These are phyloP conservation scores for Groenewaldozyma tartarivorans DNA, from an alignment of 805 yeast species.

Conservation along the genomic window DNA sequence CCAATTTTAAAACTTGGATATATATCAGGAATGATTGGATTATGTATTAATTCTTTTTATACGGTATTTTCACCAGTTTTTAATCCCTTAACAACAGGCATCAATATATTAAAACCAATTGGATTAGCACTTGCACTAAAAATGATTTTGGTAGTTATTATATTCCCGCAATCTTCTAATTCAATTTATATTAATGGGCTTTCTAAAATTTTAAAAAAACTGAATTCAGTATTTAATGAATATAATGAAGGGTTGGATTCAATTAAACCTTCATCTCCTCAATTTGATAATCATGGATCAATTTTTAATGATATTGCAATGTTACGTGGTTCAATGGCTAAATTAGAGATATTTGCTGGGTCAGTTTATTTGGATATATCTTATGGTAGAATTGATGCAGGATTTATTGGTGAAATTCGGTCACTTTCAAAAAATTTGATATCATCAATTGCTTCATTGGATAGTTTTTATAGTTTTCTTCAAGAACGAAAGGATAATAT, in stretches of 20 bases:
- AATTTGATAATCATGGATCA: background rate
- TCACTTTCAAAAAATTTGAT: conserved; percentile 16
- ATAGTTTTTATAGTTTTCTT: conserved; percentile 14
- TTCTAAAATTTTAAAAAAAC: conserved; percentile 7
- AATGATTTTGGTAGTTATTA: conserved; percentile 15
- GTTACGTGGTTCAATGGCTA: background rate
- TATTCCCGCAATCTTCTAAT: conserved; percentile 23
- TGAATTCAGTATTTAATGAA: background rate
- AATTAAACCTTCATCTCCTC: background rate
- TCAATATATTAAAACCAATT: conserved; percentile 18
- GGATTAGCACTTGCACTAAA: conserved; percentile 19
- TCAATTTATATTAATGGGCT: conserved; percentile 14
- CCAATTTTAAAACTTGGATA: conserved; percentile 17
- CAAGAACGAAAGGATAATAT: conserved; percentile 10
- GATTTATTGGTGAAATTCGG: conserved; percentile 20
- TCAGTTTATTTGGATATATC: conserved; percentile 16
- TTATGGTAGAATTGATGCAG: conserved; percentile 19
- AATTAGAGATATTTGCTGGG: background rate
- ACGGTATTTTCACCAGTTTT: conserved; percentile 21
- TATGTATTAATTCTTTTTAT: conserved; percentile 16
- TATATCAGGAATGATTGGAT: conserved; percentile 18
- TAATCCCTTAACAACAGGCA: conserved; percentile 8
- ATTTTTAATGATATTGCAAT: background rate
- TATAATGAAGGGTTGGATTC: background rate
- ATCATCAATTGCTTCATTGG: conserved; percentile 16